Base-by-base conservation (phyloP, 2,329 filamentous ascomycete genomes). In the Penicillium sp. region DNA sequence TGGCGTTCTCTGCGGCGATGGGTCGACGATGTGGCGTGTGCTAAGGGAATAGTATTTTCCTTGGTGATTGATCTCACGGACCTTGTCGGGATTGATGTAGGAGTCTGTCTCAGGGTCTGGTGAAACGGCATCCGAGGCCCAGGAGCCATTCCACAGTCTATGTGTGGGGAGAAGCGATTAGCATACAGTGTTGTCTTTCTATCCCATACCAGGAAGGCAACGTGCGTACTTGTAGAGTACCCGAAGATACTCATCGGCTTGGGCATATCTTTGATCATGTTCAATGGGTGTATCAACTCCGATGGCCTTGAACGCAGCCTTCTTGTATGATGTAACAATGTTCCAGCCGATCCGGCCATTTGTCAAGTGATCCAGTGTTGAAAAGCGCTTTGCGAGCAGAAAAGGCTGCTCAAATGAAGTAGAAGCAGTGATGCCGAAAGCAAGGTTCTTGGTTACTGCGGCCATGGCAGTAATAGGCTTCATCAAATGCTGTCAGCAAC, bases 381-480 rank as follows among this genome's bases (percentile, higher is more conserved):
- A 87, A 56, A 88, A 87, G 0, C 85, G 77, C 68, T 87, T 87
- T 0, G 86, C 86, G 0, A 88, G 74, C 1, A 87, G 71, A 59
- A 86, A 88, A 0, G 86, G 86, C 0, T 84, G 83, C 61, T 88
- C 85, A 58, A 87, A 89, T 0, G 84, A 84, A 2, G 86, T 88
- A 0, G 84, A 86, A 0, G 84, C 83, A 0, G 86, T 88, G 60
- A 89, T 86, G 1, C 81, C 86, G 63, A 88, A 88, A 0, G 81
- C 78, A 2, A 89, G 75, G 53, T 86, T 86, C 73, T 86, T 88
- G 0, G 86, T 88, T 34, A 87, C 86, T 0, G 86, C 85, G 3
- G 86, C 86, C 86, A 89, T 89, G 35, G 86, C 86, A 2, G 81
- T 82, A 56, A 88, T 86, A 2, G 85, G 84, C 83, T 47, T 86